A percentile compares a stretch with the other conserved stretches of the same genome.
These are phyloP conservation scores for Ceratobasidium sp. DNA, from an alignment of 1,284 basidiomycete species.

Conservation along the genomic window DNA sequence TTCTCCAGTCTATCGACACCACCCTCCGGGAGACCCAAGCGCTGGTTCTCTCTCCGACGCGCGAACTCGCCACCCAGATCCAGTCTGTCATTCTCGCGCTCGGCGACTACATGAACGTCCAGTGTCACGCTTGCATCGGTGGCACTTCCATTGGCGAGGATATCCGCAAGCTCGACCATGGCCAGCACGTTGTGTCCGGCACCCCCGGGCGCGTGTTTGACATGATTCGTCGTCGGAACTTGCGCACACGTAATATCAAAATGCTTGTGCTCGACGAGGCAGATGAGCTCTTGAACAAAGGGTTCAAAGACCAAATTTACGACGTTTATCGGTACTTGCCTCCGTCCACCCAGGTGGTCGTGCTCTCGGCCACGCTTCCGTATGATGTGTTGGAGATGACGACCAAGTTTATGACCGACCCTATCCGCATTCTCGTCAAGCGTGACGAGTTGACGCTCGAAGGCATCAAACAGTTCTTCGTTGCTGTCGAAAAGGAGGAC, in stretches of 20 bases:
- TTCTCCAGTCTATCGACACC: conserved; percentile 95
- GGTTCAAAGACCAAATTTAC: conserved; percentile 99
- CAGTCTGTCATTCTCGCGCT: conserved; percentile 98
- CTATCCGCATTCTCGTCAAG: conserved; percentile 98
- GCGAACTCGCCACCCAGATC: conserved; percentile 96
- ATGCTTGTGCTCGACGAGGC: conserved; percentile 99
- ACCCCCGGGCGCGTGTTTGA: conserved; percentile 99
- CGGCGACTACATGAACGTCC: conserved; percentile 99
- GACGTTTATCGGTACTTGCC: conserved; percentile 99
- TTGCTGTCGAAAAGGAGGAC: conserved; percentile 99
- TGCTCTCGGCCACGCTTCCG: conserved; percentile 94
- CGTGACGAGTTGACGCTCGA: conserved; percentile 99
- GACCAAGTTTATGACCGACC: conserved; percentile 99
- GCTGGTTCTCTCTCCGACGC: conserved; percentile 92
- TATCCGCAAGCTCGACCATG: conserved; percentile 97
- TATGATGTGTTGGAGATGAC: conserved; percentile 99
- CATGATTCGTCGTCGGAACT: conserved; percentile 95
- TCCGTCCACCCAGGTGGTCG: conserved; percentile 96
- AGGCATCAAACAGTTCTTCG: conserved; percentile 99
- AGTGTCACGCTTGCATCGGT: conserved; percentile 98
- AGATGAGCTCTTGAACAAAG: conserved; percentile 96
- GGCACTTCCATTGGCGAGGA: conserved; percentile 98
- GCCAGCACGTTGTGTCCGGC: conserved; percentile 96
- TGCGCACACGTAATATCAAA: conserved; percentile 98
- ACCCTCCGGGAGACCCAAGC: conserved; percentile 96